Base-by-base conservation (phyloP, 768 basidiomycete species). In the Imleria badia region DNA sequence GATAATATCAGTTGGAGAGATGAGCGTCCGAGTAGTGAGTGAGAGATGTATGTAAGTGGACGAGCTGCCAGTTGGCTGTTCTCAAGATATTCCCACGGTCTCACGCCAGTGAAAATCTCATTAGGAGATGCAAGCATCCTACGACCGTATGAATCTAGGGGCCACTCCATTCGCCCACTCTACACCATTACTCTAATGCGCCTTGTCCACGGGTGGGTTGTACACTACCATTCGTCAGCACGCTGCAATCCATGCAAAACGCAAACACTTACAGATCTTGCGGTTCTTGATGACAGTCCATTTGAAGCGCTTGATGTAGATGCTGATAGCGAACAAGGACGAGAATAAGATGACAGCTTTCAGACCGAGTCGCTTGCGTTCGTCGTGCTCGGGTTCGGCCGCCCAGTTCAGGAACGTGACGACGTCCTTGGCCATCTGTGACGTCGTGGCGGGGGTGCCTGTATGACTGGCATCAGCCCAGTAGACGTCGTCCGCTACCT, bases 381-480 rank as follows among this genome's bases (percentile, higher is more conserved):
- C 89, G 68, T 99, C 97, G 66, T 95, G 91, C 72, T 99, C 97
- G 30, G 97, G 97, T 72, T 99, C 97, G 53, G 97, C 84, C 17
- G 96, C 92, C 95, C 95, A 98, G 76, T 85, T 85, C 46, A 98
- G 76, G 87, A 98, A 98, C 3, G 90, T 92, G 43, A 84, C 83
- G 50, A 99, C 94, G 68, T 99, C 97, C 81, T 98, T 99, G 63
- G 97, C 96, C 96, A 99, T 95, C 73, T 99, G 97, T 6, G 93
- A 91, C 7, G 94, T 87, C 45, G 97, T 99, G 13, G 96, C 92
- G 14, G 97, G 94, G 5, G 97, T 98, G 45, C 90, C 91, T 94
- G 44, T 40, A n/a, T 22, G 43, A 17, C 40, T 30, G 23, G 55
- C 1, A 39, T 71, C 34, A 69, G 38, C 45, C 36, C 19, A 36